A percentile compares a stretch with the other conserved stretches of the same genome.
phyloP scores from a whole-genome alignment of 345 rosid genomes.

The Brassica carinata region DNA sequence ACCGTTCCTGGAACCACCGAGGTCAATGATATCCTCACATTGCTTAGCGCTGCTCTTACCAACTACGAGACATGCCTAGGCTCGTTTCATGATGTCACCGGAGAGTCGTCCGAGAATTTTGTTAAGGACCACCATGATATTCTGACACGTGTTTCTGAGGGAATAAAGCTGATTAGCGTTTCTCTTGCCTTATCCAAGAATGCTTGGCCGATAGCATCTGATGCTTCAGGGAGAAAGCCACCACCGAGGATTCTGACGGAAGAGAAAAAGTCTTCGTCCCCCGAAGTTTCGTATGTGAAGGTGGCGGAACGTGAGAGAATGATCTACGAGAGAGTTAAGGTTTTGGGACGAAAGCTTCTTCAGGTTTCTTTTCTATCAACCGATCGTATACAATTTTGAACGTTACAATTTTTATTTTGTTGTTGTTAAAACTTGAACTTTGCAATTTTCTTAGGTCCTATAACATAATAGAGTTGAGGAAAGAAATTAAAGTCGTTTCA shows the following conservation, averaged over 20 bases:
- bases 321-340: constrained; percentile 25
- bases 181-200: constrained; percentile 37
- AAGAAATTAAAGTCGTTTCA: background rate
- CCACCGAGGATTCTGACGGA: constrained; percentile 20
- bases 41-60: constrained; percentile 41
- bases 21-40: constrained; percentile 28
- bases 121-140: background rate
- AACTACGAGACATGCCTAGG: constrained; percentile 39
- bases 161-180: constrained; percentile 35
- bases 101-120: background rate
- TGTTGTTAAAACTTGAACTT: too few relatives aligned
- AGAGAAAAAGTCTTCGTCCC: background rate
- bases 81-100: constrained; percentile 13
- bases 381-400: background rate
- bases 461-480: background rate
- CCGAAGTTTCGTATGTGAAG: constrained; percentile 15
- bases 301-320: constrained; percentile 23
- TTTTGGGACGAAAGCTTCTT: constrained; percentile 38
- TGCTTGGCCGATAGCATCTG: constrained; percentile 10
- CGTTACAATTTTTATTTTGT: too few relatives aligned
- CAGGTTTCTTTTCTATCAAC: constrained; percentile 16
- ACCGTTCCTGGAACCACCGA: background rate
- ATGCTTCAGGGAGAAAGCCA: constrained; percentile 17
- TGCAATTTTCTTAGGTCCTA: background rate
- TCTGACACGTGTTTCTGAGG: constrained; percentile 4